phyloP scores from a whole-genome alignment of 2,329 filamentous ascomycete species.

The Fusarium pininemorale region DNA sequence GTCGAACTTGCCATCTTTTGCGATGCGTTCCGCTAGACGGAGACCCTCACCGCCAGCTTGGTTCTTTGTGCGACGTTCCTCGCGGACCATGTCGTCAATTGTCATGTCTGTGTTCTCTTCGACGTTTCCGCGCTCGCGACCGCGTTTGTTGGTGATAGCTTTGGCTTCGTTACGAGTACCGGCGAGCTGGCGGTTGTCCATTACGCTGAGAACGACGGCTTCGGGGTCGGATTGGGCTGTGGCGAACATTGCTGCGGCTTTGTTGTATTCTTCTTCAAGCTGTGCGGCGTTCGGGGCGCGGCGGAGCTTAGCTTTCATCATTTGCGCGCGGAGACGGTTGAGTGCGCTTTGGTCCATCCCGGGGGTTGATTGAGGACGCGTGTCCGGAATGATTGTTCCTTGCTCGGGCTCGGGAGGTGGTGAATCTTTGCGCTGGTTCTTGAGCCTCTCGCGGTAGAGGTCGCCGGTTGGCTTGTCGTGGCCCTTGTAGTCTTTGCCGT shows the following conservation, averaged over 20 bases:
- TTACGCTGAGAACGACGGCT: conserved; percentile 79
- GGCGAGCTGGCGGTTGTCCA: conserved; percentile 90
- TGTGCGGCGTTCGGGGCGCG: conserved; percentile 77
- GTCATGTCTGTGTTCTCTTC: conserved; percentile 95
- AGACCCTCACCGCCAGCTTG: conserved; percentile 81
- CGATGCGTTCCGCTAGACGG: conserved; percentile 89
- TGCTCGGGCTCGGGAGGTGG: conserved; percentile 55
- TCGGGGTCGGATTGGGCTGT: conserved; percentile 67
- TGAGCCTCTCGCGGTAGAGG: conserved; percentile 79
- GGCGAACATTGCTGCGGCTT: conserved; percentile 70
- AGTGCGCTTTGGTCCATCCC: conserved; percentile 79
- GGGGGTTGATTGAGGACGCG: conserved; percentile 49
- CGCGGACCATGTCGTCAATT: conserved; percentile 95
- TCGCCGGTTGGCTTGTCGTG: conserved; percentile 91
- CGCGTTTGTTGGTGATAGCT: conserved; percentile 79
- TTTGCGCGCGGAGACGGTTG: conserved; percentile 89
- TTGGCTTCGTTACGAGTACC: conserved; percentile 79
- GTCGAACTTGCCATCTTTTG: conserved; percentile 90
- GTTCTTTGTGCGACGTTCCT: conserved; percentile 86
- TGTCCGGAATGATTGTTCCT: conserved; percentile 62
- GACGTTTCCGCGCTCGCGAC: conserved; percentile 83
- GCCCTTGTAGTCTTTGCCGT: conserved; percentile 84
- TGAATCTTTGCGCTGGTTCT: conserved; percentile 58
- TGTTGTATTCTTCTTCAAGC: conserved; percentile 86
- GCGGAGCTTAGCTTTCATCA: conserved; percentile 94